Evolutionary conservation across 208 protist species (phyloP).

Genomic region (Acanthamoeba culbertsoni): DNA sequence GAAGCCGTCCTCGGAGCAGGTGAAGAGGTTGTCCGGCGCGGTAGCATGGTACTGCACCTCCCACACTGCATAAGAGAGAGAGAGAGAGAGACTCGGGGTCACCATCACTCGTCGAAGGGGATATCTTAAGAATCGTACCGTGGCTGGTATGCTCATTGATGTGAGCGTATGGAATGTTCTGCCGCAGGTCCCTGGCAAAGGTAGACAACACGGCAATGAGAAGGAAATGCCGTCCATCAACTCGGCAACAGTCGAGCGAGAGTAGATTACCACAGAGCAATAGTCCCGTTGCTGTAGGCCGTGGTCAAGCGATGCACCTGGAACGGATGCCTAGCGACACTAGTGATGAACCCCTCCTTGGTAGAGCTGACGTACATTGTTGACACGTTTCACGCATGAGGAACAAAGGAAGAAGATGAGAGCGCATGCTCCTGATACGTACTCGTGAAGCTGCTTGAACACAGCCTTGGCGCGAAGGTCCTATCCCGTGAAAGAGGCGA

Average conservation of each 20-base stretch:
- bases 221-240: not conserved
- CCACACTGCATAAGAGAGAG: not conserved
- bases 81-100: not conserved
- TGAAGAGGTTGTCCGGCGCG: not conserved
- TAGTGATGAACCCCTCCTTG: slow-evolving; percentile 1
- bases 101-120: not conserved
- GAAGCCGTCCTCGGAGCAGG: slow-evolving; percentile 4
- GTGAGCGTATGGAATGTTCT: not conserved
- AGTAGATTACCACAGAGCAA: not conserved
- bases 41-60: not conserved
- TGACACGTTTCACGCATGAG: not conserved
- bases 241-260: not conserved
- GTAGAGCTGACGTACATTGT: not conserved
- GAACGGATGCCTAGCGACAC: not conserved
- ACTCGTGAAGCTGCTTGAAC: not conserved
- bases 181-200: not conserved
- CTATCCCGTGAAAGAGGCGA: not conserved
- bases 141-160: not conserved
- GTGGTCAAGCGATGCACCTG: not conserved
- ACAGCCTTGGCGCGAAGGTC: not conserved
- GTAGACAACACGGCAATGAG: not conserved
- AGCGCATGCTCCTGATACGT: not conserved
- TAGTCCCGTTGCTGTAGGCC: not conserved
- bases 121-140: not conserved
- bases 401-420: not conserved